Percentiles rank a stretch among this genome's conserved stretches.
Evolutionary conservation across 1,284 basidiomycete genomes (phyloP).

Genomic region (Coniferiporia sulphurascens): DNA sequence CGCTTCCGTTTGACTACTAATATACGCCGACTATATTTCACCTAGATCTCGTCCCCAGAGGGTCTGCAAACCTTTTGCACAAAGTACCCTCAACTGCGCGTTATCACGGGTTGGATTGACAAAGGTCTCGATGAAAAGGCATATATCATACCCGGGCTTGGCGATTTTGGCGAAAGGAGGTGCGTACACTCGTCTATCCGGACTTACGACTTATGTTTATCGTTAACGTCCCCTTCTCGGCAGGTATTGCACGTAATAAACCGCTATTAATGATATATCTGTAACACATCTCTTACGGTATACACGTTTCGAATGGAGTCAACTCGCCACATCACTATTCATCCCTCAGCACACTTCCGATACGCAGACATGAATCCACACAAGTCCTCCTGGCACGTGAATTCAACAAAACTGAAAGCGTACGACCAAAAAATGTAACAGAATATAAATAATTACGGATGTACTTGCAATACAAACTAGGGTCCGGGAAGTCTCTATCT

Average conservation of each 20-base stretch:
- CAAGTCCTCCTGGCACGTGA: neutral
- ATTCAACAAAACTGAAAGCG: neutral
- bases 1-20: slow-evolving; percentile 5
- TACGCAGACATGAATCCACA: neutral
- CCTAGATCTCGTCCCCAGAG: slow-evolving; percentile 88
- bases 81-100: slow-evolving; percentile 76
- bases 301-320: no score
- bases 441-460: slow-evolving; percentile 13
- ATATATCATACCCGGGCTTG: slow-evolving; percentile 87
- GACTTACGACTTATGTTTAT: neutral
- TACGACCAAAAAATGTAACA: slow-evolving; percentile 1
- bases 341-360: no score
- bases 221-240: no score
- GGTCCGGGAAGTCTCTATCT: neutral
- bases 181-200: slow-evolving; percentile 25
- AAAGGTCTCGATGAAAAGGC: slow-evolving; percentile 86
- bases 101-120: slow-evolving; percentile 98
- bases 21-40: neutral
- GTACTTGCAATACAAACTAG: slow-evolving; percentile 3
- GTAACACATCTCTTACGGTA: neutral
- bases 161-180: slow-evolving; percentile 90
- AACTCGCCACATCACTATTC: no score
- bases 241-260: slow-evolving; percentile 9
- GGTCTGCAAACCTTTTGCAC: slow-evolving; percentile 81
- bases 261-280: neutral